Conservation (phyloP, 2,329 filamentous ascomycete genomes). For the Lasiodiplodia sp. region DNA sequence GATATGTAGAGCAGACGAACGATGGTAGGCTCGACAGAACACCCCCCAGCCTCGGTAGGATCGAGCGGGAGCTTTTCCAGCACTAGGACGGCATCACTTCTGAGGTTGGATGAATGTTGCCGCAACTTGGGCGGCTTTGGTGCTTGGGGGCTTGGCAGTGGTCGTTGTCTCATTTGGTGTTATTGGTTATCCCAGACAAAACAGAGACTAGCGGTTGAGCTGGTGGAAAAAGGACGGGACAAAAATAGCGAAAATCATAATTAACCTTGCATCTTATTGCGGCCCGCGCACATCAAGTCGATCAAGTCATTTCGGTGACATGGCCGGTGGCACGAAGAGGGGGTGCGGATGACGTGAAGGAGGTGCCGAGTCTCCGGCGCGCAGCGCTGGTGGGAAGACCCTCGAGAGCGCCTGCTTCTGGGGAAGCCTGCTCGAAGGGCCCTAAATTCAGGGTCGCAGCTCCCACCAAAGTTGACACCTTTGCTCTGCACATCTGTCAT, state of each 20-base stretch:
- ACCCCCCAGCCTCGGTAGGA: constrained; percentile 43
- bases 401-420: constrained; percentile 15
- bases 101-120: neutral
- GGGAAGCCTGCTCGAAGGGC: constrained; percentile 5
- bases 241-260: constrained; percentile 11
- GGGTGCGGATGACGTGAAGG: constrained; percentile 9
- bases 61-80: constrained; percentile 39
- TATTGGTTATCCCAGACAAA: neutral
- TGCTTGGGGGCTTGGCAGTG: neutral
- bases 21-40: constrained; percentile 44
- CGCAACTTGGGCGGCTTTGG: constrained; percentile 24
- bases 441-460: constrained; percentile 1
- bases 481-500: neutral
- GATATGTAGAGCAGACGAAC: constrained; percentile 32
- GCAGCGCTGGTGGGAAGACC: neutral
- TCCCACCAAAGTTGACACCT: neutral
- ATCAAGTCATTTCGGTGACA: neutral
- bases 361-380: constrained; percentile 9
- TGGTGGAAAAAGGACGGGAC: neutral
- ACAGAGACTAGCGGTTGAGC: neutral
- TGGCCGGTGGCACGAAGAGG: neutral
- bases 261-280: neutral
- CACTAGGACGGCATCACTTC: constrained; percentile 1
- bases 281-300: neutral
- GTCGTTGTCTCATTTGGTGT: neutral